Conservation (phyloP, 208 protist species). For the Ichthyophonus hoferi region DNA sequence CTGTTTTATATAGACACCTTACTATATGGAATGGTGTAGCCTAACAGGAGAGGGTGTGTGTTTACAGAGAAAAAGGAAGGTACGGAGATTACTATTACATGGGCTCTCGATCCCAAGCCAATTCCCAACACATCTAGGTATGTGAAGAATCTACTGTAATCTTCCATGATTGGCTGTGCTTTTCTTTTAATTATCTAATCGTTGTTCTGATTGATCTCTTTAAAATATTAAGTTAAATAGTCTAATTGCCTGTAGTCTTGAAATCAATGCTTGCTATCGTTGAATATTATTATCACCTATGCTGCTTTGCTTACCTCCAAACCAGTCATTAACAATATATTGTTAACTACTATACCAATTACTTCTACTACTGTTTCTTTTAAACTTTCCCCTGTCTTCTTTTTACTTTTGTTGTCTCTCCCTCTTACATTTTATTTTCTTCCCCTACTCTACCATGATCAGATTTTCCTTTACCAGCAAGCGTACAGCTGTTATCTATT, state of each 20-base stretch:
- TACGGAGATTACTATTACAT: background rate
- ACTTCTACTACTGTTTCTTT: background rate
- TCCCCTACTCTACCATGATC: background rate
- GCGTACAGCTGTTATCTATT: conserved; percentile 11
- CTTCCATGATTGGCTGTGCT: background rate
- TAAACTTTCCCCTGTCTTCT: background rate
- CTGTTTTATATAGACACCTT: too few species aligned
- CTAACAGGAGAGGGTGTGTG: too few species aligned
- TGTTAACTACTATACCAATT: background rate
- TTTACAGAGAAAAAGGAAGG: conserved; percentile 8
- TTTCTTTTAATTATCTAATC: background rate
- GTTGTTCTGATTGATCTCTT: background rate
- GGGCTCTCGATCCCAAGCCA: background rate
- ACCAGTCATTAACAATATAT: background rate
- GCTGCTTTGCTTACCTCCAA: background rate
- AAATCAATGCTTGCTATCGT: background rate
- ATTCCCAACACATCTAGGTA: conserved; percentile 6
- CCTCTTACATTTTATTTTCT: background rate
- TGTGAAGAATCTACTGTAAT: background rate
- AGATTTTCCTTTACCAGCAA: background rate
- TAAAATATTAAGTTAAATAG: background rate
- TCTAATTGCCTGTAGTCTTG: background rate
- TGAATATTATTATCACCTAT: background rate
- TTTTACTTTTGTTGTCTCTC: background rate
- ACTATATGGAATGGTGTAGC: too few species aligned